Conservation (phyloP, 176 grass and related monocot species). For the Cocos nucifera region DNA sequence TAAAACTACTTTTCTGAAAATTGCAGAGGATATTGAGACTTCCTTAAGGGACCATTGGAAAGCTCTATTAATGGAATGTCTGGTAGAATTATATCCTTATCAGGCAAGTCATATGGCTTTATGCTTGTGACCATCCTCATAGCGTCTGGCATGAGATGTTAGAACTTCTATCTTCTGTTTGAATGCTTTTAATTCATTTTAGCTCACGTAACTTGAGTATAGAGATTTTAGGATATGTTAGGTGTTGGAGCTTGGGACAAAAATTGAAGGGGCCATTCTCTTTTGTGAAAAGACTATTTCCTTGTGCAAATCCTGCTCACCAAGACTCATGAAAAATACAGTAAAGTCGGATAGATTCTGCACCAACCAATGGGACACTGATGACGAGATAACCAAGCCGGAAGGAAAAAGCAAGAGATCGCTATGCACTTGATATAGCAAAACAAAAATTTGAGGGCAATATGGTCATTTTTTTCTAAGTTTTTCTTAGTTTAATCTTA, state of each 20-base stretch:
- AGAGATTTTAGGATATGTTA: conserved; percentile 91
- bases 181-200: background rate
- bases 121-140: too few relatives aligned
- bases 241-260: conserved; percentile 52
- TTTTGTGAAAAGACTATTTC: conserved; percentile 74
- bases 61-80: conserved; percentile 65
- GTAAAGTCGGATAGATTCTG: too few relatives aligned
- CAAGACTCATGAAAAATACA: too few relatives aligned
- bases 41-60: conserved; percentile 76
- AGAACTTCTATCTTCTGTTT: too few relatives aligned
- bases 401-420: conserved; percentile 51
- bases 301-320: conserved; percentile 50
- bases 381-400: conserved; percentile 54
- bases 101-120: background rate
- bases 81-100: conserved; percentile 84
- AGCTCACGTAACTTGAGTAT: conserved; percentile 34
- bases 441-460: conserved; percentile 73
- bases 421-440: conserved; percentile 44
- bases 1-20: conserved; percentile 5
- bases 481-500: conserved; percentile 67
- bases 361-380: background rate
- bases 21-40: conserved; percentile 85
- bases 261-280: conserved; percentile 55
- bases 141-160: too few relatives aligned
- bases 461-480: conserved; percentile 55